phyloP scores from a whole-genome alignment of 352 stramenopile genomes.

The Phytopythium cucurbitacearum region DNA sequence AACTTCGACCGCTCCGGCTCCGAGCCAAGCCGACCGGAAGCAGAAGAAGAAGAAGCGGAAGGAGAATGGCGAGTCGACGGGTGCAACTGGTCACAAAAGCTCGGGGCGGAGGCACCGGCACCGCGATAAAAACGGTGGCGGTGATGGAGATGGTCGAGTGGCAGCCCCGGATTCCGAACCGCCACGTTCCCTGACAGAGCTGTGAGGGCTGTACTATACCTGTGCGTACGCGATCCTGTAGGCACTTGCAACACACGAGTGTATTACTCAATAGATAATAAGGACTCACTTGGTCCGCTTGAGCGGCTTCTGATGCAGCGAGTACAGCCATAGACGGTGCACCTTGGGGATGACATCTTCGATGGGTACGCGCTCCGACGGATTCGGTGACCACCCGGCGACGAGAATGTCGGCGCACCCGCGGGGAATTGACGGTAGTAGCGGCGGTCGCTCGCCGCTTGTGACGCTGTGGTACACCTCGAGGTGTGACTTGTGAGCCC shows the following conservation, averaged over 20 bases:
- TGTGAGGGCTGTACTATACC: slow-evolving; percentile 13
- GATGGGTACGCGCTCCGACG: slow-evolving; percentile 63
- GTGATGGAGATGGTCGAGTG: neutral
- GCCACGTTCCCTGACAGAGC: slow-evolving; percentile 29
- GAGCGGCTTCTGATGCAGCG: slow-evolving; percentile 67
- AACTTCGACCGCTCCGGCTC: neutral
- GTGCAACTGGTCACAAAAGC: slow-evolving; percentile 30
- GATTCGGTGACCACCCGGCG: slow-evolving; percentile 64
- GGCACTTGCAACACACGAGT: neutral
- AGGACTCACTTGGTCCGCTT: slow-evolving; percentile 50
- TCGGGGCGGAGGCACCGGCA: slow-evolving; percentile 29
- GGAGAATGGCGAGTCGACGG: slow-evolving; percentile 8
- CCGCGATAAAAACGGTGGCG: slow-evolving; percentile 11
- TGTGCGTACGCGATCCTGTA: neutral
- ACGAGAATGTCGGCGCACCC: slow-evolving; percentile 73
- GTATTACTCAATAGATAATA: slow-evolving; percentile 6
- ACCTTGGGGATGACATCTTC: slow-evolving; percentile 77
- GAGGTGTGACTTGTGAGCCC: slow-evolving; percentile 67
- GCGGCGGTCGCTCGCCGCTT: slow-evolving; percentile 62
- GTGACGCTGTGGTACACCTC: slow-evolving; percentile 77
- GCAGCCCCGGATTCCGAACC: slow-evolving; percentile 9
- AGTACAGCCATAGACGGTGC: slow-evolving; percentile 72
- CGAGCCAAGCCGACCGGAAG: slow-evolving; percentile 5
- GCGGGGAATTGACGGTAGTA: slow-evolving; percentile 64
- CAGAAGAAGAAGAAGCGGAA: slow-evolving; percentile 52